Evolutionary conservation across 805 yeast genomes (phyloP), one percentile per base, ranked within the genome.

Genomic region (Diddensiella caesifluorescens): DNA sequence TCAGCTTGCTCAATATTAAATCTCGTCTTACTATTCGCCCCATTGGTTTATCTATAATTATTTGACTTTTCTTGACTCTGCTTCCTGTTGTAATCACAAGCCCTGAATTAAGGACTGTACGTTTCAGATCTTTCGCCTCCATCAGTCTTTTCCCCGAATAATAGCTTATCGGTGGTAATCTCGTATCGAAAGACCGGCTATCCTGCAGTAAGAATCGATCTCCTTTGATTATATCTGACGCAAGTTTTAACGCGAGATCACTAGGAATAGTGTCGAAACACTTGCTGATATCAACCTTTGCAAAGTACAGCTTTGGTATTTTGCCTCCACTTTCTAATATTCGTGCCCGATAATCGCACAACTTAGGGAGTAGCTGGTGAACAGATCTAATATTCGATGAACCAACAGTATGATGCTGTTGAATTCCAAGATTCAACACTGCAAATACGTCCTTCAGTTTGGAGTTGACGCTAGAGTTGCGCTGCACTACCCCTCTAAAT

Each of bases 281-380:
- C 2, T 79, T 71, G 42, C 70, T 71, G 48, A 84, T 77, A 57
- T 89, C 97, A 59, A 86, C 83, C 50, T 83, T 85, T 20, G 83
- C 65, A 12, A 73, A 73, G 53, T 66, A 73, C 0, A 79, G 48
- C 16, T 38, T 36, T 7, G 42, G 39, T 2, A 1, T 49, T 37
- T 0, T 77, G 77, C 4, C 44, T 38, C 6, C 12, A 7, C 15
- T 29, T 19, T 29, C 19, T 47, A 41, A 3, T 40, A 22, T 1
- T 39, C 33, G 40, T 5, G 10, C 23, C 36, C 19, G 38, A 30
- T 2, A 1, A 49, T 38, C 0, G 76, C 76, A 3, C 43, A 39
- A 6, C 3, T 53, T 46, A 0, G 46, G 37, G 1, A 76, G 67
- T 7, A 80, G 65, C 29, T 79, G 79, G 16, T 57, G 49, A 0